Conservation (phyloP, 169 alveolate species). For the Plasmodium chabaudi region DNA sequence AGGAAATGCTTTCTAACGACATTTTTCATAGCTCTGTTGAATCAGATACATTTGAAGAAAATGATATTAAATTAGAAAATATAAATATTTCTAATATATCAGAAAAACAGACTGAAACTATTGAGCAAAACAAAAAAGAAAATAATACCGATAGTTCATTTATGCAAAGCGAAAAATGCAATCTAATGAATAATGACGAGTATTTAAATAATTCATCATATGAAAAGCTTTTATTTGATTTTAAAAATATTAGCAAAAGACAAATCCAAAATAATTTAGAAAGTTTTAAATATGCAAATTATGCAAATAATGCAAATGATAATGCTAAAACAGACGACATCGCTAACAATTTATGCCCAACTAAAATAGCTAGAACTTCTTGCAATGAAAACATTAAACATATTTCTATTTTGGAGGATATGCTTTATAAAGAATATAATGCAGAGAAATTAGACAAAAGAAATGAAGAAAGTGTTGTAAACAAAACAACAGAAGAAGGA, state of each 20-base stretch:
- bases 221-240: conserved; percentile 44
- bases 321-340: too few relatives aligned
- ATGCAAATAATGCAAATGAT: neutral
- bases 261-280: conserved; percentile 30
- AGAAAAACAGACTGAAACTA: neutral
- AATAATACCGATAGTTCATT: neutral
- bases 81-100: neutral
- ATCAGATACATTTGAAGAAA: conserved; percentile 27
- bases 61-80: conserved; percentile 10
- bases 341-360: too few relatives aligned
- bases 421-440: too few relatives aligned
- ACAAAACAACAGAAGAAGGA: too few relatives aligned
- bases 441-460: too few relatives aligned
- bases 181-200: conserved; percentile 1
- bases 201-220: conserved; percentile 27
- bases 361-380: too few relatives aligned
- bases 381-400: too few relatives aligned
- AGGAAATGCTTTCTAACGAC: neutral
- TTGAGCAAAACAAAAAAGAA: neutral
- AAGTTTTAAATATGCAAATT: conserved; percentile 12
- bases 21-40: conserved; percentile 1
- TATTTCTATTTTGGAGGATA: too few relatives aligned
- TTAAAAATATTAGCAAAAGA: conserved; percentile 39
- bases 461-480: too few relatives aligned
- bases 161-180: neutral